A percentile compares a stretch with the other conserved stretches of the same genome.
These are phyloP conservation scores for Globisporangium spinosum DNA, from an alignment of 352 stramenopile genomes.

Conservation along the genomic window DNA sequence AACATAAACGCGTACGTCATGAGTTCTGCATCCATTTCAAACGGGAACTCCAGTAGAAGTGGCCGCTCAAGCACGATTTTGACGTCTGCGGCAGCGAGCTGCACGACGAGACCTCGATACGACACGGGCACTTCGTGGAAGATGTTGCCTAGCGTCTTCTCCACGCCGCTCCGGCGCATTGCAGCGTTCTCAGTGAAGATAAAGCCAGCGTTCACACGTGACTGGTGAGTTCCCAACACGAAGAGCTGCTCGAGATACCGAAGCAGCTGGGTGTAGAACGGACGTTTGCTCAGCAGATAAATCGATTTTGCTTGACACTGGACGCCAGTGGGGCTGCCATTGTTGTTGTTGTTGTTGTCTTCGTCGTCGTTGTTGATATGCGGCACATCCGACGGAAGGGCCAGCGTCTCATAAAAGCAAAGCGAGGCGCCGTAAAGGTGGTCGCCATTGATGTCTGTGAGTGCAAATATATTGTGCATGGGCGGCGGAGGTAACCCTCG, in stretches of 20 bases:
- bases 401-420: constrained; percentile 40
- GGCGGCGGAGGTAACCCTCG: constrained; percentile 30
- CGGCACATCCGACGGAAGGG: neutral
- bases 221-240: constrained; percentile 38
- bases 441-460: constrained; percentile 40
- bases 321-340: neutral
- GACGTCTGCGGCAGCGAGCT: constrained; percentile 28
- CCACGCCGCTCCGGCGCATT: constrained; percentile 20
- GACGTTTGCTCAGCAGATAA: constrained; percentile 37
- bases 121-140: constrained; percentile 50
- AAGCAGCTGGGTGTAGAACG: constrained; percentile 45
- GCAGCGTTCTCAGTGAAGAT: neutral
- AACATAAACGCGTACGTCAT: constrained; percentile 48
- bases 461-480: constrained; percentile 46
- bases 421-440: constrained; percentile 47
- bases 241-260: constrained; percentile 52
- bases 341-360: constrained; percentile 14
- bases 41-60: constrained; percentile 36
- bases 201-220: neutral
- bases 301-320: constrained; percentile 36
- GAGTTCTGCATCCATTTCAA: constrained; percentile 46
- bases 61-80: constrained; percentile 35
- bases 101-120: constrained; percentile 32
- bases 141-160: constrained; percentile 44
- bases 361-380: neutral